Percentiles rank a stretch among this genome's conserved stretches.
Evolutionary conservation across 306 rosid genomes (phyloP).

Genomic region (Trifolium dubium): DNA sequence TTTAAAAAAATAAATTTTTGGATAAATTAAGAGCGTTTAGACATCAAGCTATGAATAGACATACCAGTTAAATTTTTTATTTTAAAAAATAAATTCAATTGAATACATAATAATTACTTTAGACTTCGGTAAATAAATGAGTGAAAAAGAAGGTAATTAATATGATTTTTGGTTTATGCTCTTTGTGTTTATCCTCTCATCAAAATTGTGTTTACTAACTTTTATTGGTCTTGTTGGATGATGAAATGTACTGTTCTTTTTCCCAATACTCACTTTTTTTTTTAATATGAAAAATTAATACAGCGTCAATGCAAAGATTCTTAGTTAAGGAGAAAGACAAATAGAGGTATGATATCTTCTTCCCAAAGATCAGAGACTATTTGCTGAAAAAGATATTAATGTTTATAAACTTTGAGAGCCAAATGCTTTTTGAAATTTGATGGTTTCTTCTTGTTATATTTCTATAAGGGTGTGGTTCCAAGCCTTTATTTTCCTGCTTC

Average conservation of each 20-base stretch:
- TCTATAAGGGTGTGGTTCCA: conserved; percentile 54
- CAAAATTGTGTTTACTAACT: conserved; percentile 53
- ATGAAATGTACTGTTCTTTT: conserved; percentile 57
- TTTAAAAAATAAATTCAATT: too few relatives aligned
- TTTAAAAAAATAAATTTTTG: too few relatives aligned
- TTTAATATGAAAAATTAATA: conserved; percentile 37
- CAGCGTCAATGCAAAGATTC: conserved; percentile 73
- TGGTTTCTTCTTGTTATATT: conserved; percentile 73
- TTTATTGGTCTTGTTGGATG: conserved; percentile 72
- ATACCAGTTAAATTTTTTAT: too few relatives aligned
- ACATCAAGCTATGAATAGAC: too few relatives aligned
- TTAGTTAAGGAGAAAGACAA: conserved; percentile 70
- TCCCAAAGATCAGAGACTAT: conserved; percentile 61
- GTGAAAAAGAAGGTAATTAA: background rate
- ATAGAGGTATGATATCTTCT: conserved; percentile 65
- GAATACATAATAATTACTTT: background rate
- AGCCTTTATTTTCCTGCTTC: conserved; percentile 48
- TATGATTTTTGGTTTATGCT: conserved; percentile 17
- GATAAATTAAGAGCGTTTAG: too few relatives aligned
- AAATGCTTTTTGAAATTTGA: conserved; percentile 76
- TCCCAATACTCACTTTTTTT: conserved; percentile 19
- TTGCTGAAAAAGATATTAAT: conserved; percentile 53
- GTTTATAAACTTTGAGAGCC: conserved; percentile 43
- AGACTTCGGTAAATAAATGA: background rate
- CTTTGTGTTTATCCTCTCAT: conserved; percentile 55